phyloP scores from a whole-genome alignment of 1,284 basidiomycete genomes.

The Leucoagaricus sp. region DNA sequence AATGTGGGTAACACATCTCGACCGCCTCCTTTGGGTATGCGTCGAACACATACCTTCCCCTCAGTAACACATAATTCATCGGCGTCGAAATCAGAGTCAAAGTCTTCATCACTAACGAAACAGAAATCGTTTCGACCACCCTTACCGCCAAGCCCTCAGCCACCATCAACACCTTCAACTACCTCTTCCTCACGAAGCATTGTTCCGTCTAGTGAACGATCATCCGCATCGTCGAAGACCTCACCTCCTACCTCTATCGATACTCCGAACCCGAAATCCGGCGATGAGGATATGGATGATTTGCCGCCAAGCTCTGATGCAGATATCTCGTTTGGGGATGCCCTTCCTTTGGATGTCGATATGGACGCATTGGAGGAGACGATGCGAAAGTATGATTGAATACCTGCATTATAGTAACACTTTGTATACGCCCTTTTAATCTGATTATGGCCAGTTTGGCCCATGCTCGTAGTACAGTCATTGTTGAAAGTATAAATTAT shows the following conservation, averaged over 20 bases:
- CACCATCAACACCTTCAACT: neutral
- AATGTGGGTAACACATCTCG: neutral
- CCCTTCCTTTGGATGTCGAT: conserved; percentile 6
- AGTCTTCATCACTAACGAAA: neutral
- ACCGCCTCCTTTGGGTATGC: conserved; percentile 7
- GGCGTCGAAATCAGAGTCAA: neutral
- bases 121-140: conserved; percentile 7
- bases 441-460: too few relatives aligned
- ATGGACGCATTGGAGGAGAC: conserved; percentile 11
- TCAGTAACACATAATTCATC: conserved; percentile 1
- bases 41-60: conserved; percentile 12
- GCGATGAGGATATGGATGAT: conserved; percentile 5
- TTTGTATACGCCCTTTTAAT: too few relatives aligned
- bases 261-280: neutral
- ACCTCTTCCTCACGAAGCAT: neutral
- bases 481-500: too few relatives aligned
- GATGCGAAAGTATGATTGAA: conserved; percentile 13
- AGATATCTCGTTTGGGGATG: conserved; percentile 12
- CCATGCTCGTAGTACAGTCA: too few relatives aligned
- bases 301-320: conserved; percentile 5
- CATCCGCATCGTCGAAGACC: neutral
- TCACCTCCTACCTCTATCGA: neutral
- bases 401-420: neutral
- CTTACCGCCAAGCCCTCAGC: conserved; percentile 5
- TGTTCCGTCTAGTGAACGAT: neutral